Base-by-base conservation (phyloP, 164 flowering plant species). In the Tinospora cordifolia region DNA sequence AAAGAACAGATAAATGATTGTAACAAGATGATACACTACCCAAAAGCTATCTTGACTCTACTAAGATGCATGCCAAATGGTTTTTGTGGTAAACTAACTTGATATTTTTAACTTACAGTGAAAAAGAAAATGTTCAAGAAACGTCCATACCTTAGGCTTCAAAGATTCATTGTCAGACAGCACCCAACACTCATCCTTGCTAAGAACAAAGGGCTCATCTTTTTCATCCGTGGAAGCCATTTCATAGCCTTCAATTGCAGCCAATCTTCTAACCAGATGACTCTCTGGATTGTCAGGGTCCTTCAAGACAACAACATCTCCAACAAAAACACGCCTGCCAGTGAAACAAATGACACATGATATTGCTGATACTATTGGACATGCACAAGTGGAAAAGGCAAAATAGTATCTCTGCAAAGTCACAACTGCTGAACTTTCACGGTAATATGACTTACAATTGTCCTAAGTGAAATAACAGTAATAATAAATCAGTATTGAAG, bases 151-250 rank as follows among this genome's bases (percentile, higher is more conserved):
- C 97, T 90, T 89, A 39, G 96, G 87, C 79, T 86, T 92, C 78
- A 94, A 58, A 17, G 80, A 71, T 66, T 89, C 91, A 79, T 94
- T 91, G 76, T 92, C 97, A 66, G 97, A 87, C 74, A 89, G 14
- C 69, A 94, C 89, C 99, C 99, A 94, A 77, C 97, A 92, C 75
- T 94, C 69, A 76, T 89, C 88, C 81, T 88, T 76, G 8, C 89
- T 93, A 68, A 94, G 93, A 57, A 88, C 75, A 81, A 94, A 94
- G 25, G 99, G 91, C 67, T 87, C 86, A 14, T 92, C 97, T 67
- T 89, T 86, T 75, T 87, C 93, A 79, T 92, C 92, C 15, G 74
- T 84, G 34, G 99, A 94, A 25, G 76, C 89, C 95, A 94, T 90
- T 78, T 92, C 97, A 80, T 85, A 85, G 24, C 99, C 99, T 81